These are phyloP conservation scores for Oehlia diaphana DNA, from an alignment of 192 early-diverging fungal species.

Conservation along the genomic window DNA sequence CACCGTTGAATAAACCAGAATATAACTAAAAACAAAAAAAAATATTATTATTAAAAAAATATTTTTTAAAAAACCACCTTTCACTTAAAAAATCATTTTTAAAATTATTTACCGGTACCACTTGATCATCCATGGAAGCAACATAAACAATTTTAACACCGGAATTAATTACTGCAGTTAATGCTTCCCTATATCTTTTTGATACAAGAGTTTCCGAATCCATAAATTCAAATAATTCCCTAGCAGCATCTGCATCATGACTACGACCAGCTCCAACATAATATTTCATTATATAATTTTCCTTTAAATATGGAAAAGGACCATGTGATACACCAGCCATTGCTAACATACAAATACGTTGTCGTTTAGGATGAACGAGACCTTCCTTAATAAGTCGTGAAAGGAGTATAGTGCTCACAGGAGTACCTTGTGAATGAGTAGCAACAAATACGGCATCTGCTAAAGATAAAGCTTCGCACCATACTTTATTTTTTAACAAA, in stretches of 20 bases:
- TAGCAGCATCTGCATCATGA: slow-evolving; percentile 79
- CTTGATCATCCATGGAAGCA: slow-evolving; percentile 94
- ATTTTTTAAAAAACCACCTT: no score
- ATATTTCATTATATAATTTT: slow-evolving; percentile 83
- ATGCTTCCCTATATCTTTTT: slow-evolving; percentile 67
- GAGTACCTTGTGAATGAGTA: slow-evolving; percentile 94
- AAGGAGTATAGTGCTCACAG: slow-evolving; percentile 79
- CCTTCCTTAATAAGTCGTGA: slow-evolving; percentile 64
- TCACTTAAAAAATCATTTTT: background rate
- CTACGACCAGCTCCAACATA: slow-evolving; percentile 41
- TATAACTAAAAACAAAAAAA: slow-evolving; percentile 48
- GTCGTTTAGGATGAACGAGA: slow-evolving; percentile 62
- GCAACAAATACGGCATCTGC: slow-evolving; percentile 86
- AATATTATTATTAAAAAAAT: background rate
- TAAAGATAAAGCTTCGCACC: slow-evolving; percentile 40
- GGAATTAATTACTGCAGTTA: slow-evolving; percentile 61
- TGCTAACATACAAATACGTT: slow-evolving; percentile 76
- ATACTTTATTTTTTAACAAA: slow-evolving; percentile 55
- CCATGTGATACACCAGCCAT: slow-evolving; percentile 96
- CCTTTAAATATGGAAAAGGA: slow-evolving; percentile 80
- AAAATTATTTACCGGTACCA: slow-evolving; percentile 63
- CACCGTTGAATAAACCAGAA: slow-evolving; percentile 67
- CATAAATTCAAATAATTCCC: slow-evolving; percentile 95
- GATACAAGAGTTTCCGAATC: slow-evolving; percentile 71
- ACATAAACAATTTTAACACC: slow-evolving; percentile 78